Evolutionary conservation across 2,329 filamentous ascomycete species (phyloP), one percentile per base, ranked within the genome.

Genomic region (Bipolaris victoriae): DNA sequence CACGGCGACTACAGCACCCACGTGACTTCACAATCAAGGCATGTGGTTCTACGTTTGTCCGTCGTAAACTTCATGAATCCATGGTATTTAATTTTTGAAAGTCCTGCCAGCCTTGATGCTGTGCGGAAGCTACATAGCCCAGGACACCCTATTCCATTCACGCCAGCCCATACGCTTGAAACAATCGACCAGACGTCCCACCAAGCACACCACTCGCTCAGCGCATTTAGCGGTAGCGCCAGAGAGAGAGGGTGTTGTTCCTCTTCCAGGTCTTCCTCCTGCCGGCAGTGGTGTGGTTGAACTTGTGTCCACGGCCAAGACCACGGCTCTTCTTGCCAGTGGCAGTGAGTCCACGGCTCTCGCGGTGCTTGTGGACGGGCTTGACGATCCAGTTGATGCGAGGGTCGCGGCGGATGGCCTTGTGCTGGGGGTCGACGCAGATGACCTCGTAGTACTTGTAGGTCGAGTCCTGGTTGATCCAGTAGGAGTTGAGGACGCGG

Each of bases 401-500:
- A 78, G 95, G 86, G 82, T 99, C 95, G 79, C 90, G 91, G 83
- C 95, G 95, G 88, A 99, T 99, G 79, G 95, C 95, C 89, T 98
- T 98, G 91, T 99, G 95, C 86, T 96, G 91, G 81, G 95, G 95
- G 86, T 99, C 95, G 80, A 99, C 94, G 79, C 97, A 91, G 86
- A 99, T 98, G 83, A 98, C 89, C 86, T 99, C 95, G 87, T 88
- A 99, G 91, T 99, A 99, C 88, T 99, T 99, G 91, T 98, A 99
- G 84, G 95, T 99, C 63, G 93, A 97, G 87, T 99, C 95, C 88
- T 98, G 92, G 91, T 99, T 99, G 87, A 99, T 92, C 96, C 96
- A 99, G 93, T 99, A 99, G 67, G 94, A 98, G 91, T 99, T 99
- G 79, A 99, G 90, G 79, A 99, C 95, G 80, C 95, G 92, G 82